Base-by-base conservation (phyloP, 2,329 filamentous ascomycete species). In the Colletotrichum sublineola region DNA sequence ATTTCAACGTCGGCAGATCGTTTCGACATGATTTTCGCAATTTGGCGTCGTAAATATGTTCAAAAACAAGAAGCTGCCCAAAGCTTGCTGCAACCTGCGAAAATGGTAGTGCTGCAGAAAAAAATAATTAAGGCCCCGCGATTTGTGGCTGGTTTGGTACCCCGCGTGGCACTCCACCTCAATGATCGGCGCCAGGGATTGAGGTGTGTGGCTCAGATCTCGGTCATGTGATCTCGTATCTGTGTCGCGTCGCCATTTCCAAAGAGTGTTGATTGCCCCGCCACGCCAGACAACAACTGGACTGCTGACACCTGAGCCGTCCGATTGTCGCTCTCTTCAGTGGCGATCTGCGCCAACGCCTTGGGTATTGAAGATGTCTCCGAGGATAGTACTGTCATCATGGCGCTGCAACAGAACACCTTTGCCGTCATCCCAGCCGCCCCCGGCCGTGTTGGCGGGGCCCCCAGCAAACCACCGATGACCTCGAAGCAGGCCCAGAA, bases 11-110 rank as follows among this genome's bases (percentile, higher is more conserved):
- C 88, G 31, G 88, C 89, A 44, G 85, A 82, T 66, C 90, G 86
- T 81, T 92, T 92, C 68, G 89, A 89, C 90, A 92, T 91, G 74
- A 72, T 79, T 33, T 42, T 38, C 24, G 42, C 8, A 5, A 15
- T 63, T 53, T 46, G 14, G 24, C n/a, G 57, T 42, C 20, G 14
- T 24, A 53, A 50, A 40, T 36, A 20, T 31, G 7, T 12, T 58
- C 50, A 8, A 33, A n/a, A 24, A 12, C 15, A 58, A 62, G 11
- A n/a, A n/a, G 12, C 36, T 33, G 38, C 60, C 24, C 11, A 55
- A 36, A 60, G 48, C 44, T 20, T 64, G 24, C 44, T 65, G 67
- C 36, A 44, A 31, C 29, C 31, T 65, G 33, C 52, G 50, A 68
- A 70, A 70, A 50, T 58, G 46, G 29, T 36, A 7, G 48, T 66